Percentiles rank a stretch among this genome's conserved stretches.
Evolutionary conservation across 2,329 filamentous ascomycete species (phyloP).

Genomic region (Blumeria graminis): DNA sequence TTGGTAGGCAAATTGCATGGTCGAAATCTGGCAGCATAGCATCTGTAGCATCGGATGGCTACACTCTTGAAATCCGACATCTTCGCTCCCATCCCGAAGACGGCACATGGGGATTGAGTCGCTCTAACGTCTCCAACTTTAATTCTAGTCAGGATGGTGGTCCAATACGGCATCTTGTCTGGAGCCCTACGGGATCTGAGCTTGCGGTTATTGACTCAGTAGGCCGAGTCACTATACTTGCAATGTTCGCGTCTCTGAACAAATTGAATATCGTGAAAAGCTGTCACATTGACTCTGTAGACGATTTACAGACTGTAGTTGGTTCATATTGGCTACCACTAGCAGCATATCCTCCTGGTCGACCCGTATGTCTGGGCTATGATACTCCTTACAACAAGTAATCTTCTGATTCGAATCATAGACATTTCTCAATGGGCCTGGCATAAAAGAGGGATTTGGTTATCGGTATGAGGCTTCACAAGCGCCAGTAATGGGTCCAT

Average conservation of each 20-base stretch:
- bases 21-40: conserved; percentile 72
- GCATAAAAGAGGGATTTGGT: conserved; percentile 29
- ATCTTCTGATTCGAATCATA: conserved; percentile 6
- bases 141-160: conserved; percentile 35
- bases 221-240: conserved; percentile 54
- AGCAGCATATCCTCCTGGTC: conserved; percentile 9
- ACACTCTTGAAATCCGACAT: conserved; percentile 45
- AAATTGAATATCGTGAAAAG: conserved; percentile 36
- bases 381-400: background rate
- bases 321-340: conserved; percentile 59
- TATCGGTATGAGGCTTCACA: conserved; percentile 49
- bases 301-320: conserved; percentile 55
- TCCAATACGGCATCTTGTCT: conserved; percentile 56
- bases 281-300: conserved; percentile 37
- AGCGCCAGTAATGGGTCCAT: conserved; percentile 42
- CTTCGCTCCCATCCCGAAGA: conserved; percentile 43
- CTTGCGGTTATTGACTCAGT: conserved; percentile 61
- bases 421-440: conserved; percentile 31
- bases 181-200: conserved; percentile 52
- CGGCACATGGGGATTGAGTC: conserved; percentile 53
- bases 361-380: conserved; percentile 9
- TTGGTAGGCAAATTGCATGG: conserved; percentile 53
- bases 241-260: conserved; percentile 49
- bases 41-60: conserved; percentile 49
- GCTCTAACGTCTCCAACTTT: conserved; percentile 39